These are phyloP conservation scores for Yamadazyma sp. DNA, from an alignment of 805 yeast species.

Conservation along the genomic window DNA sequence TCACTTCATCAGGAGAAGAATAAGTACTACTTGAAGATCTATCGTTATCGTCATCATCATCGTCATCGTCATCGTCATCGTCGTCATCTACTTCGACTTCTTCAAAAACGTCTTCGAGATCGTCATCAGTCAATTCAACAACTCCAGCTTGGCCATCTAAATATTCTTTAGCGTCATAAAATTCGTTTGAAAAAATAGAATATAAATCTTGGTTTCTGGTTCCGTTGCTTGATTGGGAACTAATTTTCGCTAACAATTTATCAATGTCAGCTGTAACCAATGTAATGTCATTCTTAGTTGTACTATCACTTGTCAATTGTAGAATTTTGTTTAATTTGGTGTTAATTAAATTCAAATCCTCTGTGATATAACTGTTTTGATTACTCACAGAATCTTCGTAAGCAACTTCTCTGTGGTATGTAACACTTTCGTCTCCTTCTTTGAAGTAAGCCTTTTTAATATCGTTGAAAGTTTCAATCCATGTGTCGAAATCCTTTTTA, in stretches of 20 bases:
- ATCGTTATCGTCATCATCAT: neutral
- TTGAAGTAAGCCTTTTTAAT: constrained; percentile 30
- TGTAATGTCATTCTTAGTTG: neutral
- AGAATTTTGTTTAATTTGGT: constrained; percentile 5
- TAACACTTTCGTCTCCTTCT: constrained; percentile 2
- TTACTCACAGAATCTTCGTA: constrained; percentile 10
- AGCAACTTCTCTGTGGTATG: constrained; percentile 8
- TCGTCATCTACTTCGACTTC: constrained; percentile 20
- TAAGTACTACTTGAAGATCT: too few relatives aligned
- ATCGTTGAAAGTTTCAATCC: constrained; percentile 78
- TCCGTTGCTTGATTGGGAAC: constrained; percentile 8
- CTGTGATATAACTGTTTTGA: constrained; percentile 2
- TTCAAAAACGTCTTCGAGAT: constrained; percentile 10
- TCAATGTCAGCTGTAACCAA: constrained; percentile 19
- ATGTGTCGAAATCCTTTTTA: constrained; percentile 64
- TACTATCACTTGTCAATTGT: neutral
- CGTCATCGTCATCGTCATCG: constrained; percentile 1
- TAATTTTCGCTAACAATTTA: constrained; percentile 15
- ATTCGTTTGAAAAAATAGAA: constrained; percentile 33
- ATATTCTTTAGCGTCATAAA: constrained; percentile 64
- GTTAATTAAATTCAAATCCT: constrained; percentile 19
- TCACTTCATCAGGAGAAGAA: constrained; percentile 15
- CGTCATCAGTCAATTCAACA: constrained; percentile 37
- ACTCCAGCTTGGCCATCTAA: constrained; percentile 53
- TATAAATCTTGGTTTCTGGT: constrained; percentile 18